Evolutionary conservation across 2,329 filamentous ascomycete species (phyloP), one percentile per base, ranked within the genome.

Genomic region (Exophiala mesophila): DNA sequence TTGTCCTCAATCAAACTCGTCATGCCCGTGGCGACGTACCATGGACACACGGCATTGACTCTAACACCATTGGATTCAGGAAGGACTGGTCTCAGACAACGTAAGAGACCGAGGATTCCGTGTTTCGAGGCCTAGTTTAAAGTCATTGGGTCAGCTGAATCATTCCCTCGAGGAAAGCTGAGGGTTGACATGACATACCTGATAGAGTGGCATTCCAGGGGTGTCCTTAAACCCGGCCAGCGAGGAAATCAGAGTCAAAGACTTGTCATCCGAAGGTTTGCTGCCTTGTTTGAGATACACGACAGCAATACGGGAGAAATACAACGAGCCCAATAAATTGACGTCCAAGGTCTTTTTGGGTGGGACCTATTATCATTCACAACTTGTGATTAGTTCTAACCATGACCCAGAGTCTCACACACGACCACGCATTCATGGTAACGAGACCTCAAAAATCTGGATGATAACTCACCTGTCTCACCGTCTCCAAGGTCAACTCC

Each of bases 61-160:
- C 68, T 59, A 29, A 70, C 61, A 28, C 60, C 35, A 8, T 20
- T 32, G 2, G 60, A 59, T 3, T 51, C 52, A 8, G 55, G 53
- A 28, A 61, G 47, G 40, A 57, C 64, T 40, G 50, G 53, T 29
- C 68, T 59, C 23, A 74, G 55, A 5, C 65, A 62, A 15, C 71
- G 62, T 68, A 74, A 70, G 10, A 74, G 57, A 0, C 72, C 72
- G 19, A 70, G 60, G 1, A 75, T 63, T 8, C 67, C 72, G 45
- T 74, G 71, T 50, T 76, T 74, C 4, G 65, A 61, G 0, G 70
- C 41, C 35, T 44, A 13, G 13, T 33, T 19, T 15, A 21, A 5
- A 12, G 6, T 12, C 6, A n/a, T 21, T 17, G 33, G 8, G 33
- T 8, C 23, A 26, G 7, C 18, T 8, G 8, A 8, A n/a, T n/a